Percentiles rank a stretch among this genome's conserved stretches.
Evolutionary conservation across 2,329 filamentous ascomycete species (phyloP).

Genomic region (Pseudopithomyces maydicus): DNA sequence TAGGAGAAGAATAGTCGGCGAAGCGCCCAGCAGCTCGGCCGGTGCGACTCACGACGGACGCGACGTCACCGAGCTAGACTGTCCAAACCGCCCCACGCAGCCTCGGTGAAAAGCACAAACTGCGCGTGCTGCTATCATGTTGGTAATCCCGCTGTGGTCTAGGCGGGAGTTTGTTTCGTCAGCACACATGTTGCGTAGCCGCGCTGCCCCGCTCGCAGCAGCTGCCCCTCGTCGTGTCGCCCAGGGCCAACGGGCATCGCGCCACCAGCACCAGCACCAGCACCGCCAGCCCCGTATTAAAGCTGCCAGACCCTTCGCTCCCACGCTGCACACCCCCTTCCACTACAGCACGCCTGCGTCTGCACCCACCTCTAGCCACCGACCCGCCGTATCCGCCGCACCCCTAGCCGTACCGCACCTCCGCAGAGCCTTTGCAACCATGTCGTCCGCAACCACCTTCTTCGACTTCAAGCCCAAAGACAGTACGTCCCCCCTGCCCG

Average conservation of each 20-base stretch:
- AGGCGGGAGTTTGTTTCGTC: constrained; percentile 5
- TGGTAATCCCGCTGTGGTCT: constrained; percentile 13
- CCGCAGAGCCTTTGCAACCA: constrained; percentile 45
- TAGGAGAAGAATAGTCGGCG: not conserved
- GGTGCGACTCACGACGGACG: not conserved
- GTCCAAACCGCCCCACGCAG: not conserved
- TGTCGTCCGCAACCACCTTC: constrained; percentile 73
- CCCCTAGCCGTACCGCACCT: not conserved
- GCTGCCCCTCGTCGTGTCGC: constrained; percentile 7
- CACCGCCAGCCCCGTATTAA: constrained; percentile 1
- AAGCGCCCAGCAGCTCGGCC: not conserved
- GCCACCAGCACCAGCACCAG: not conserved
- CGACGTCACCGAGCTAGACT: not conserved
- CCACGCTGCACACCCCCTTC: not conserved
- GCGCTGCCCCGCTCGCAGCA: constrained; percentile 15
- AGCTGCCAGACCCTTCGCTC: not conserved
- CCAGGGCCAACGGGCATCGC: constrained; percentile 7
- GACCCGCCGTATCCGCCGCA: not conserved
- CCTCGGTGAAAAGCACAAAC: not conserved
- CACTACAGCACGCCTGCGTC: not conserved
- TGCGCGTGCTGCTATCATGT: not conserved
- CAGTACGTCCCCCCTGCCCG: constrained; percentile 60
- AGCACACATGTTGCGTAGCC: constrained; percentile 15
- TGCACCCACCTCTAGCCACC: not conserved
- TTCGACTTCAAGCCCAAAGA: constrained; percentile 86